Evolutionary conservation across 208 protist genomes (phyloP).

Genomic region (Leishmania gerbilli): DNA sequence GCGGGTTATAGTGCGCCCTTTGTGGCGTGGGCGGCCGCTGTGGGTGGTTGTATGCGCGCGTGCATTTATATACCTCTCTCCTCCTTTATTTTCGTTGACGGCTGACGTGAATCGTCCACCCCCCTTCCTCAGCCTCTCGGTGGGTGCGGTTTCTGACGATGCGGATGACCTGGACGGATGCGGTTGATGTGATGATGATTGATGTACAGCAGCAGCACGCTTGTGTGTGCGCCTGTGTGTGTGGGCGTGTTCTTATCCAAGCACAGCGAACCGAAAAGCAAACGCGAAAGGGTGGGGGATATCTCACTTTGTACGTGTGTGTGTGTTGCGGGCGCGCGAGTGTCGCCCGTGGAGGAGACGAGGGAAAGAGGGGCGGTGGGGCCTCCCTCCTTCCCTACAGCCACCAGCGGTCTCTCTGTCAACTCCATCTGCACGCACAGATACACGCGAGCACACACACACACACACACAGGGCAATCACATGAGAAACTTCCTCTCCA

Average conservation of each 20-base stretch:
- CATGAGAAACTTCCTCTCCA: not conserved
- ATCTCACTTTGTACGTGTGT: not conserved
- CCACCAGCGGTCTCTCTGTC: not conserved
- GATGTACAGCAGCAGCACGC: not conserved
- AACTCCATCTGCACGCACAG: not conserved
- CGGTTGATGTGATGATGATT: not conserved
- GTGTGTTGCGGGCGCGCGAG: not conserved
- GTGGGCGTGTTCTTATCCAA: not conserved
- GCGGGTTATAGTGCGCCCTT: not conserved
- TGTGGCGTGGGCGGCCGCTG: not conserved
- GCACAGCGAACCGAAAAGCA: not conserved
- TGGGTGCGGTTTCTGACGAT: not conserved
- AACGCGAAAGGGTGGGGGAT: not conserved
- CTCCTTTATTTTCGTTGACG: not conserved
- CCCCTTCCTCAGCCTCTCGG: not conserved
- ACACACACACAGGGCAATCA: not conserved
- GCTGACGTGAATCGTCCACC: not conserved
- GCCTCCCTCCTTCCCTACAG: not conserved
- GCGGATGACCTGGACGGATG: not conserved
- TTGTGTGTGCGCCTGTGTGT: not conserved
- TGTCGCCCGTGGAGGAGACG: not conserved
- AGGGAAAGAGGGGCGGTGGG: not conserved
- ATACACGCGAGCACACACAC: not conserved
- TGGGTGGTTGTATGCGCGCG: not conserved
- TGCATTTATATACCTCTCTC: not conserved